Evolutionary conservation across 306 rosid genomes (phyloP).

Genomic region (Amphicarpaea edgeworthii): DNA sequence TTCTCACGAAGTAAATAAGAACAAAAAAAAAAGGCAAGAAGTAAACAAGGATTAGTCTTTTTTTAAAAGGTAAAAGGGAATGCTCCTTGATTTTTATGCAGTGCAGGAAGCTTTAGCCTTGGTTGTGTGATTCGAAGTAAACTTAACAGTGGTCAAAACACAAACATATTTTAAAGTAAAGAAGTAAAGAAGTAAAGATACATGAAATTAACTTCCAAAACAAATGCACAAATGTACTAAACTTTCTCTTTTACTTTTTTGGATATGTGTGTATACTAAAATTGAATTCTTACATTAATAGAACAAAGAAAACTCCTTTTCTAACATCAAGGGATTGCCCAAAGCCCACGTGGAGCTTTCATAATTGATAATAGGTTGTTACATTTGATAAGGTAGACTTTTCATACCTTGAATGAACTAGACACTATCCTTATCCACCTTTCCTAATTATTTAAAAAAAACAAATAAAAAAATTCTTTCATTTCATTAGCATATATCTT

Average conservation of each 20-base stretch:
- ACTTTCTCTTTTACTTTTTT: background rate
- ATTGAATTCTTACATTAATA: background rate
- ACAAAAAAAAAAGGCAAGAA: too few species aligned
- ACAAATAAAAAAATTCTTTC: background rate
- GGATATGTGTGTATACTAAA: background rate
- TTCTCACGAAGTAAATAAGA: too few species aligned
- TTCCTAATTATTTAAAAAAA: background rate
- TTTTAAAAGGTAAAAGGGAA: too few species aligned
- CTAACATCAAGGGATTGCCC: background rate
- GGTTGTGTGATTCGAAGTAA: background rate
- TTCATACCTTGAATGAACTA: background rate
- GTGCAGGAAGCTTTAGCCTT: too few species aligned
- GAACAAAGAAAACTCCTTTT: too few species aligned
- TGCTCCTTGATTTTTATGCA: too few species aligned
- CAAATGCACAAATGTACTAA: background rate
- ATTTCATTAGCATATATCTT: conserved; percentile 46
- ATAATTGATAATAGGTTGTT: background rate
- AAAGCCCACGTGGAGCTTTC: background rate
- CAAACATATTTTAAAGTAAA: too few species aligned
- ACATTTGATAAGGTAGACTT: background rate
- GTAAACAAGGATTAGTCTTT: too few species aligned
- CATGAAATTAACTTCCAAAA: conserved; percentile 11
- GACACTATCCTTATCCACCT: background rate
- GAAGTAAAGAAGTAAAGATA: too few species aligned
- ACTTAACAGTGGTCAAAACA: too few species aligned